Evolutionary conservation across 2,329 filamentous ascomycete species (phyloP).

Genomic region (Aspergillus neotritici): DNA sequence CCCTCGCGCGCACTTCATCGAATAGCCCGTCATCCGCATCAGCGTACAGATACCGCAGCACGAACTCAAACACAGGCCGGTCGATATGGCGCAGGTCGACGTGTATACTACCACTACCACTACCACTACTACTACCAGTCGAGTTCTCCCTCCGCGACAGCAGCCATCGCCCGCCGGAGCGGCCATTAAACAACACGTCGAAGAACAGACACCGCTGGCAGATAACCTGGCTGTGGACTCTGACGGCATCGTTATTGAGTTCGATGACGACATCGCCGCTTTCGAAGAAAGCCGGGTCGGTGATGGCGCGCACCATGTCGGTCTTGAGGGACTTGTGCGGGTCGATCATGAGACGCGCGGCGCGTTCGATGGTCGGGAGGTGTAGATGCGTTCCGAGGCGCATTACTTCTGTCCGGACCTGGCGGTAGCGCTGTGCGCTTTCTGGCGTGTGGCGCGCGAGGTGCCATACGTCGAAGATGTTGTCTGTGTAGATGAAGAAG

Average conservation of each 20-base stretch:
- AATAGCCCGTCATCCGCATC: slow-evolving; percentile 79
- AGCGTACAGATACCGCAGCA: slow-evolving; percentile 75
- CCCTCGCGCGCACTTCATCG: slow-evolving; percentile 63
- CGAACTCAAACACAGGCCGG: slow-evolving; percentile 66
- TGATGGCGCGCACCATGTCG: slow-evolving; percentile 66
- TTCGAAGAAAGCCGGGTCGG: slow-evolving; percentile 65
- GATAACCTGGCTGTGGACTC: slow-evolving; percentile 71
- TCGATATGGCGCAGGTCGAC: slow-evolving; percentile 81
- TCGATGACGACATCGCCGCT: slow-evolving; percentile 76
- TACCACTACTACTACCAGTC: too few species aligned
- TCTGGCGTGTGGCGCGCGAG: slow-evolving; percentile 61
- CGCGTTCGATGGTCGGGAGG: slow-evolving; percentile 66
- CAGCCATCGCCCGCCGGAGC: slow-evolving; percentile 80
- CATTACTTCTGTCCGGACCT: slow-evolving; percentile 81
- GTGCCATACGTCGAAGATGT: slow-evolving; percentile 79
- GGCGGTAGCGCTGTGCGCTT: slow-evolving; percentile 67
- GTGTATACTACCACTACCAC: too few species aligned
- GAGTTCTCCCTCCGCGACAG: slow-evolving; percentile 54
- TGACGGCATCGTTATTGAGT: slow-evolving; percentile 62
- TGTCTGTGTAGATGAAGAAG: slow-evolving; percentile 75
- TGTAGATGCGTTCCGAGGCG: slow-evolving; percentile 68
- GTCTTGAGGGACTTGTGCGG: slow-evolving; percentile 58
- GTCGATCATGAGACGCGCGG: slow-evolving; percentile 67
- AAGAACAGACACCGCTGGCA: slow-evolving; percentile 91
- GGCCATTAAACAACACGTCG: slow-evolving; percentile 79